Percentiles rank a stretch among this genome's conserved stretches.
Conservation (phyloP, 345 rosid genomes). For the Arabidopsis suecica region DNA sequence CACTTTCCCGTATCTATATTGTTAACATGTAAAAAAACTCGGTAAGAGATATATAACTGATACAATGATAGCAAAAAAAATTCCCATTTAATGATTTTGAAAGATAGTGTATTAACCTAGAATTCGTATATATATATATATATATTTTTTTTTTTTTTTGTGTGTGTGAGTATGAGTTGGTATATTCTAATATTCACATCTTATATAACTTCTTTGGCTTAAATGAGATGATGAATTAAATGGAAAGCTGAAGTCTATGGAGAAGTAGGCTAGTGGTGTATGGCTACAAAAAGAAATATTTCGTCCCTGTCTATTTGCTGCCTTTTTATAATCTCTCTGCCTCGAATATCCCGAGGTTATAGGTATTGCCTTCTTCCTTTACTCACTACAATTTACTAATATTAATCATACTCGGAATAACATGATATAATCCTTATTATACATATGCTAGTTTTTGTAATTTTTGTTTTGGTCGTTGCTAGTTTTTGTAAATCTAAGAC, state of each 20-base stretch:
- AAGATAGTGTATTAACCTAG: neutral
- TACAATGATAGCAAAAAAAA: neutral
- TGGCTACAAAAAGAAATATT: slow-evolving; percentile 36
- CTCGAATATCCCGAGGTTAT: slow-evolving; percentile 23
- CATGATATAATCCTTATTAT: neutral
- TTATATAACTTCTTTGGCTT: neutral
- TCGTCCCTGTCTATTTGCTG: slow-evolving; percentile 21
- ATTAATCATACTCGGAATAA: too few species aligned
- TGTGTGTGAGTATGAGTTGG: neutral
- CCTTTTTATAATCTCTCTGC: neutral
- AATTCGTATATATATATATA: neutral
- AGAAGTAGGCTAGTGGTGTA: slow-evolving; percentile 37
- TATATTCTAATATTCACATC: neutral
- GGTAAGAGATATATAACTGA: neutral
- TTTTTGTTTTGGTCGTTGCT: neutral
- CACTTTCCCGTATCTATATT: slow-evolving; percentile 75
- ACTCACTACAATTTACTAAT: too few species aligned
- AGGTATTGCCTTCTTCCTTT: neutral
- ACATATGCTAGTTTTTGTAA: too few species aligned
- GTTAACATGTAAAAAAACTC: slow-evolving; percentile 9
- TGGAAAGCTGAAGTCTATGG: slow-evolving; percentile 41
- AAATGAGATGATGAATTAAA: slow-evolving; percentile 29
- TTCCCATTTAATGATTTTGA: neutral
- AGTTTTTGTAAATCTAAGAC: neutral
- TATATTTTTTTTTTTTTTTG: neutral